phyloP scores from a whole-genome alignment of 2,329 filamentous ascomycete genomes.

The Cladophialophora bantiana region DNA sequence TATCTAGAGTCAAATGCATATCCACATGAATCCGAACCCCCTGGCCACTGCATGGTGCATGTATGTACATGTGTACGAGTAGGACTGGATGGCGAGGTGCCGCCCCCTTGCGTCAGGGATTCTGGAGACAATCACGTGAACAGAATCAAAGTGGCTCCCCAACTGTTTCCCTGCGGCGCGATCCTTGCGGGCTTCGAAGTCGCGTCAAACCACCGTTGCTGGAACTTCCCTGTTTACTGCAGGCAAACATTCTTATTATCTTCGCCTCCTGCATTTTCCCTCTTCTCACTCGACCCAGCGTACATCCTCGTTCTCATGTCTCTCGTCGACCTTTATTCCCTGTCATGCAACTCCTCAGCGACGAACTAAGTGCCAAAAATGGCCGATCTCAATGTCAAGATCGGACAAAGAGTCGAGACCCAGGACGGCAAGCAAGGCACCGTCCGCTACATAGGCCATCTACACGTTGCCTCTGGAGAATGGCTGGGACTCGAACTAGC shows the following conservation, averaged over 20 bases:
- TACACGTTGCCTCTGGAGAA: constrained; percentile 79
- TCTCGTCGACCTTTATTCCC: neutral
- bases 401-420: constrained; percentile 79
- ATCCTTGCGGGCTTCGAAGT: constrained; percentile 5
- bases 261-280: neutral
- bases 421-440: constrained; percentile 77
- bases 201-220: constrained; percentile 10
- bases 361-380: constrained; percentile 38
- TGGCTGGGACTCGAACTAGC: constrained; percentile 93
- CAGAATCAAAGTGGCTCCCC: neutral
- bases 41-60: neutral
- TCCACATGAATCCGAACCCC: neutral
- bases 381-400: constrained; percentile 48
- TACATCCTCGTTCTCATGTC: neutral
- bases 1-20: constrained; percentile 30
- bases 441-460: constrained; percentile 78
- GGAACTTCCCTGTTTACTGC: neutral
- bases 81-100: neutral
- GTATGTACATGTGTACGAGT: neutral
- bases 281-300: neutral
- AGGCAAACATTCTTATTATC: neutral
- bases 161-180: constrained; percentile 1
- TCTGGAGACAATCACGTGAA: neutral
- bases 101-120: neutral
- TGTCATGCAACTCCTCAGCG: constrained; percentile 31